Percentiles rank a stretch among this genome's conserved stretches.
Conservation (phyloP, 495 filamentous ascomycete genomes). For the Penicillium riverlandense region DNA sequence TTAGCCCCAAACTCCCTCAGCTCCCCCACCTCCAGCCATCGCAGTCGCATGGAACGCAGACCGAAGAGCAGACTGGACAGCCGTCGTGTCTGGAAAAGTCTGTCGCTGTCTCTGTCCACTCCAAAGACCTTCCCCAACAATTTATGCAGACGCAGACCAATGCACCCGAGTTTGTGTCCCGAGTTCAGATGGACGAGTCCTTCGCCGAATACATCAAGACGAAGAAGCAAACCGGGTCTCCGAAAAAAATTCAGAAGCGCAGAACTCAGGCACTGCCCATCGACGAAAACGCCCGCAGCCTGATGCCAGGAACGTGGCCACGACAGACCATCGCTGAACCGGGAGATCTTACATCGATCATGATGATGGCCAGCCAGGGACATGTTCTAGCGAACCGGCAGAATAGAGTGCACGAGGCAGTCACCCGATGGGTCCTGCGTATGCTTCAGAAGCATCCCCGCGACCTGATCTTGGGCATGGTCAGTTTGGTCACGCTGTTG, state of each 20-base stretch:
- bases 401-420: neutral
- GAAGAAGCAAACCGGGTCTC: neutral
- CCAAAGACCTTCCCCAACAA: too few species aligned
- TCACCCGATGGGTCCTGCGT: neutral
- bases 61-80: neutral
- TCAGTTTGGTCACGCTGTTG: neutral
- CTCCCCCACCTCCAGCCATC: too few species aligned
- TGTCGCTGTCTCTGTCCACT: too few species aligned
- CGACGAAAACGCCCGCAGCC: too few species aligned
- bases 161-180: too few species aligned
- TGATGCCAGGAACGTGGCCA: neutral
- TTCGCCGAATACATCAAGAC: neutral
- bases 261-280: too few species aligned
- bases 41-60: neutral
- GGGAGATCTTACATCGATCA: neutral
- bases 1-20: too few species aligned
- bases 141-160: too few species aligned
- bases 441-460: neutral
- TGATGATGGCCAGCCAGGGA: neutral
- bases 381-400: too few species aligned
- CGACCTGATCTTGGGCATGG: neutral
- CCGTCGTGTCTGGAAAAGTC: neutral
- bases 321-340: neutral
- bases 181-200: too few species aligned
- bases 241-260: too few species aligned